Evolutionary conservation across 1,139 yeast genomes (phyloP).

Genomic region (Suhomyces terraborum): DNA sequence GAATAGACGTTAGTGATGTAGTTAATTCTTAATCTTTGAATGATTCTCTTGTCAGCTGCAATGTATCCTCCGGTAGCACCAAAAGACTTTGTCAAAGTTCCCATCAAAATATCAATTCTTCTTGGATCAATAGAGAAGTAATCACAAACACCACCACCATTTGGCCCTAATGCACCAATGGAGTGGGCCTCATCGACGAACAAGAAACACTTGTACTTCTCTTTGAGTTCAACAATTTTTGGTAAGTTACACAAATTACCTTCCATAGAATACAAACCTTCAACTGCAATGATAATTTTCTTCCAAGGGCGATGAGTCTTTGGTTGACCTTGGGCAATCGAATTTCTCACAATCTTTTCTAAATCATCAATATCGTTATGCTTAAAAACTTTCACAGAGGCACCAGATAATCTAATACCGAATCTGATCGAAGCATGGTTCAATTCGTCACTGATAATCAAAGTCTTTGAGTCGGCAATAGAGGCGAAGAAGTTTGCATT

Average conservation of each 20-base stretch:
- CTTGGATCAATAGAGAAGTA: conserved; percentile 79
- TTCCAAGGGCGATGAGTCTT: conserved; percentile 97
- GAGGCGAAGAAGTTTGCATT: conserved; percentile 89
- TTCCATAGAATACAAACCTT: conserved; percentile 97
- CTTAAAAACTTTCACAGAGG: conserved; percentile 87
- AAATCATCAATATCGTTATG: conserved; percentile 87
- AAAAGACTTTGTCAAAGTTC: conserved; percentile 94
- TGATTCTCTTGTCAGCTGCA: conserved; percentile 68
- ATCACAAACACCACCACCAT: conserved; percentile 94
- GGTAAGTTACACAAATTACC: conserved; percentile 94
- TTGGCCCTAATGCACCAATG: conserved; percentile 94
- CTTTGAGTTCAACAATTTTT: conserved; percentile 66
- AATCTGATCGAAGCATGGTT: conserved; percentile 96
- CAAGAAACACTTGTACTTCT: conserved; percentile 84
- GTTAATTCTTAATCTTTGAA: conserved; percentile 72
- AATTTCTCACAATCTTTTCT: conserved; percentile 79
- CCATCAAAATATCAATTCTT: conserved; percentile 87
- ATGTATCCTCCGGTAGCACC: conserved; percentile 99
- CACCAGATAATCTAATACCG: conserved; percentile 92
- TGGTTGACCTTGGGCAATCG: conserved; percentile 95
- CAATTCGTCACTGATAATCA: conserved; percentile 90
- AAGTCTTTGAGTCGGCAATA: conserved; percentile 80
- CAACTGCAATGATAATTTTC: conserved; percentile 89
- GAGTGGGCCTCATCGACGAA: conserved; percentile 98
- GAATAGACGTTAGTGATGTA: conserved; percentile 76